phyloP scores from a whole-genome alignment of 2,329 filamentous ascomycete species.

The Colletotrichum sp. region DNA sequence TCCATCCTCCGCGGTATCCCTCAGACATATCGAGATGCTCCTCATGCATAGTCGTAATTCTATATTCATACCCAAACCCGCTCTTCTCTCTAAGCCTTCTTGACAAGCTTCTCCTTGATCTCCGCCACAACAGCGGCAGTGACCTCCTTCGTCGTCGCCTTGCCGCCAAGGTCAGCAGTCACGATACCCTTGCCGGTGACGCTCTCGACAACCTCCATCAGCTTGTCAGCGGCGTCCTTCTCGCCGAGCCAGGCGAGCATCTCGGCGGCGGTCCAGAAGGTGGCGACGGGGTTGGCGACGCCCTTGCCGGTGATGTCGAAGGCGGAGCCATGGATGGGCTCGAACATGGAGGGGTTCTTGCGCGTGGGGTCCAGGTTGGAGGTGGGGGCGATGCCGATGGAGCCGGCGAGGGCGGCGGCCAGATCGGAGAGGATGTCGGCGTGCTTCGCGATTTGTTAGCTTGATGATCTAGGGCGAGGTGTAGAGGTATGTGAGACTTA shows the following conservation, averaged over 20 bases:
- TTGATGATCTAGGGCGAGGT: background rate
- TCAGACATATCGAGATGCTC: background rate
- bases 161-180: slow-evolving; percentile 57
- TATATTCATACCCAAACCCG: background rate
- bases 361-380: slow-evolving; percentile 65
- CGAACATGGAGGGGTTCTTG: slow-evolving; percentile 60
- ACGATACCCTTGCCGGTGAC: slow-evolving; percentile 53
- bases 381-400: slow-evolving; percentile 72
- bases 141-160: slow-evolving; percentile 23
- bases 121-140: slow-evolving; percentile 14
- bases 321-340: slow-evolving; percentile 61
- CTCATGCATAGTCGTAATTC: background rate
- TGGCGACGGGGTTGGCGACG: slow-evolving; percentile 57
- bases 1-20: background rate
- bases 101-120: slow-evolving; percentile 11
- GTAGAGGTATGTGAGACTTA: background rate
- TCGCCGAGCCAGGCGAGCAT: slow-evolving; percentile 61
- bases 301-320: slow-evolving; percentile 61
- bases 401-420: slow-evolving; percentile 70
- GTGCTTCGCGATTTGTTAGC: slow-evolving; percentile 23
- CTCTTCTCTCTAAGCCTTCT: background rate
- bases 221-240: slow-evolving; percentile 46
- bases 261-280: slow-evolving; percentile 59
- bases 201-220: slow-evolving; percentile 54
- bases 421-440: slow-evolving; percentile 72